These are phyloP conservation scores for Collybia sordida DNA, from an alignment of 768 basidiomycete genomes.

Conservation along the genomic window DNA sequence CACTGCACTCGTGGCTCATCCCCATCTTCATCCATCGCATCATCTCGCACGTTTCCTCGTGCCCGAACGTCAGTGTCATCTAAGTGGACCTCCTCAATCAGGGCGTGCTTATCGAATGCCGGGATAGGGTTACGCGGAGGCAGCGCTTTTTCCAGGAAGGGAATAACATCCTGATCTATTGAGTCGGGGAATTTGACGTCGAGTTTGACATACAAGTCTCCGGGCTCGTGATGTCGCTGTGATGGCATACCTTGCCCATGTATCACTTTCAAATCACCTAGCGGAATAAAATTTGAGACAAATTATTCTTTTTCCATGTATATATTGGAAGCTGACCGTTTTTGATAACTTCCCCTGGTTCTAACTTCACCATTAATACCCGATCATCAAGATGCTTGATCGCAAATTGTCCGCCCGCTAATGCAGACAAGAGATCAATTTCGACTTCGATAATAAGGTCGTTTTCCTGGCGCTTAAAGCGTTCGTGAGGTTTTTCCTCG, in stretches of 20 bases:
- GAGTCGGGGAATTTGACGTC: conserved; percentile 86
- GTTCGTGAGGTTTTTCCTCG: conserved; percentile 89
- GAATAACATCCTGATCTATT: conserved; percentile 66
- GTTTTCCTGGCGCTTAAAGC: conserved; percentile 86
- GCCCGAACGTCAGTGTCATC: conserved; percentile 76
- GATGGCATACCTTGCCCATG: conserved; percentile 98
- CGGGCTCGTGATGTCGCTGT: conserved; percentile 94
- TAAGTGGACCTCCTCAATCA: conserved; percentile 83
- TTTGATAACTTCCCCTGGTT: conserved; percentile 90
- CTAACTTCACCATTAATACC: conserved; percentile 77
- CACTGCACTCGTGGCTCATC: conserved; percentile 96
- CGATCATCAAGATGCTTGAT: conserved; percentile 95
- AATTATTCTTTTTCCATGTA: too few relatives aligned
- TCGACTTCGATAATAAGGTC: conserved; percentile 87
- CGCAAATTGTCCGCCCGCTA: conserved; percentile 87
- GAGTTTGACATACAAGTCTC: conserved; percentile 88
- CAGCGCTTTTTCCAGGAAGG: conserved; percentile 80
- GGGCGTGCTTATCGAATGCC: conserved; percentile 63
- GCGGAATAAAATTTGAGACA: too few relatives aligned
- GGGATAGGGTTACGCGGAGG: conserved; percentile 72
- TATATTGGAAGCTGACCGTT: conserved; percentile 62
- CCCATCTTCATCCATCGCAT: conserved; percentile 91
- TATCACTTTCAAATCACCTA: conserved; percentile 89
- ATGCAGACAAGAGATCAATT: conserved; percentile 88
- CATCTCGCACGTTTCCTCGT: conserved; percentile 54